Conservation (phyloP, 2,329 filamentous ascomycete genomes). For the Botrytis porri region DNA sequence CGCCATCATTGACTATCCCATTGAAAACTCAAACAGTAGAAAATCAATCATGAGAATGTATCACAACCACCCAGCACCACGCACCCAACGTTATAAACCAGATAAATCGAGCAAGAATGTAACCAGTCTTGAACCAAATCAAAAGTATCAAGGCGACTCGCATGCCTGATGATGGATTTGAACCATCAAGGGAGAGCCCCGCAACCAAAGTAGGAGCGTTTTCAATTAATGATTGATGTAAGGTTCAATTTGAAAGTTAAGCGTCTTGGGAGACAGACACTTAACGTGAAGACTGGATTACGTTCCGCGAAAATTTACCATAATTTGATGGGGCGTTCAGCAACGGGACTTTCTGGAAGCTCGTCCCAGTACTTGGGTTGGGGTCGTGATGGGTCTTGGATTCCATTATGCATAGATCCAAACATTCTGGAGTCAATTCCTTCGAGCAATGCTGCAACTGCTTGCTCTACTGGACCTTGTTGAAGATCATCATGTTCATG, state of each 20-base stretch:
- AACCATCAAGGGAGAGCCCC: constrained; percentile 16
- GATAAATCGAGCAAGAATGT: not conserved
- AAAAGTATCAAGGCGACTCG: not conserved
- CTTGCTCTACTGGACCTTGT: not conserved
- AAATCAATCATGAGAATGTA: not conserved
- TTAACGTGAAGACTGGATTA: not conserved
- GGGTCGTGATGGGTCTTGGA: not conserved
- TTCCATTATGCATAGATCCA: constrained; percentile 1
- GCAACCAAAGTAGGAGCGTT: constrained; percentile 20
- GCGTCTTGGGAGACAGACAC: not conserved
- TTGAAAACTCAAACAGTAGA: not conserved
- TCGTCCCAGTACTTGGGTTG: not conserved
- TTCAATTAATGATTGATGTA: not conserved
- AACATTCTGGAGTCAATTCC: not conserved
- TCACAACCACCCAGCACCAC: not conserved
- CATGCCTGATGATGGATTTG: constrained; percentile 18
- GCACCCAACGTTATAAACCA: not conserved
- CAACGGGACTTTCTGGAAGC: not conserved
- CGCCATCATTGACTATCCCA: not conserved
- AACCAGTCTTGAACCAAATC: not conserved
- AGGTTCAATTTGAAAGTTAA: not conserved
- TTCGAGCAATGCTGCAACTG: not conserved
- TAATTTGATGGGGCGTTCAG: not conserved
- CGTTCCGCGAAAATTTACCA: not conserved
- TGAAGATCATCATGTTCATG: not conserved